Evolutionary conservation across 768 basidiomycete species (phyloP).

Genomic region (Coprinellus micaceus): DNA sequence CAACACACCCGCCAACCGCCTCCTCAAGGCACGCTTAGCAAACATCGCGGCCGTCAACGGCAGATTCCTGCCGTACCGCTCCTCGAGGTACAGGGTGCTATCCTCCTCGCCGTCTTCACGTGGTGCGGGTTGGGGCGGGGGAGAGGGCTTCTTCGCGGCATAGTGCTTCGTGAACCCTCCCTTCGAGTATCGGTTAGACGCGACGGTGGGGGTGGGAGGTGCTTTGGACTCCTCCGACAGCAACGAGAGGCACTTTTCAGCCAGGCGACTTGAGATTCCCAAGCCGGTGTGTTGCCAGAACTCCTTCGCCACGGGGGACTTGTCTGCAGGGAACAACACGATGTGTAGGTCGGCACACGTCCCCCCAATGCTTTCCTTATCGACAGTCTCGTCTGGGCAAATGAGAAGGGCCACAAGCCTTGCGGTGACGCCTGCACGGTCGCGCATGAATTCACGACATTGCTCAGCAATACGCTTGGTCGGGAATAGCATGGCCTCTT

Average conservation of each 20-base stretch:
- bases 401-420: constrained; percentile 71
- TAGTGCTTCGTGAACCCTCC: constrained; percentile 54
- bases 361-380: constrained; percentile 21
- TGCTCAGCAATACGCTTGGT: constrained; percentile 67
- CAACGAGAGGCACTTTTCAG: constrained; percentile 76
- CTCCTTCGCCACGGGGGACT: constrained; percentile 69
- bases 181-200: constrained; percentile 23
- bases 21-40: constrained; percentile 86
- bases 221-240: constrained; percentile 44
- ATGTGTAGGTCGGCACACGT: constrained; percentile 69
- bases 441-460: constrained; percentile 70
- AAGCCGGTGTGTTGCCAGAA: constrained; percentile 97
- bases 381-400: constrained; percentile 48
- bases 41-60: constrained; percentile 64
- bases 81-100: constrained; percentile 78
- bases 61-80: constrained; percentile 90
- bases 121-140: constrained; percentile 3
- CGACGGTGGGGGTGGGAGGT: constrained; percentile 10
- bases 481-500: constrained; percentile 78
- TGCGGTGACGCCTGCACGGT: constrained; percentile 44
- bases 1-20: constrained; percentile 85
- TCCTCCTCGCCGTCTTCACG: constrained; percentile 57
- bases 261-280: constrained; percentile 84
- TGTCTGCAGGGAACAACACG: constrained; percentile 64
- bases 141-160: constrained; percentile 23